Percentiles rank a stretch among this genome's conserved stretches.
These are phyloP conservation scores for Kwoniella sp. DNA, from an alignment of 768 basidiomycete genomes.

Conservation along the genomic window DNA sequence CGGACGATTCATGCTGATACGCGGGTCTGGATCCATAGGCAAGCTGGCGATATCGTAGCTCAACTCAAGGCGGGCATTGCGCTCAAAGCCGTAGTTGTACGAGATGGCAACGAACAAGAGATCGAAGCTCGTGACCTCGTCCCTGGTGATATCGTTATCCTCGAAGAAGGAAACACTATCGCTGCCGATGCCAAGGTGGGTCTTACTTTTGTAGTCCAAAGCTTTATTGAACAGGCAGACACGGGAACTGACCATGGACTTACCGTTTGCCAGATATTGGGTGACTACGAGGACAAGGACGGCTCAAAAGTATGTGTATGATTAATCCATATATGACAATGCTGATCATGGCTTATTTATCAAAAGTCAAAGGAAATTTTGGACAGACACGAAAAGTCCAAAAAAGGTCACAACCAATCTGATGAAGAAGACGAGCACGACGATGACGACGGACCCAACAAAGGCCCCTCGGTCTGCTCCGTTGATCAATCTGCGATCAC, in stretches of 20 bases:
- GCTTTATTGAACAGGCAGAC: no score
- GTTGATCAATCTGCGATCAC: constrained; percentile 61
- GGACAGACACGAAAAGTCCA: constrained; percentile 40
- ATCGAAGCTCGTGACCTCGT: constrained; percentile 60
- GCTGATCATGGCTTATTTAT: constrained; percentile 2
- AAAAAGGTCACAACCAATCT: constrained; percentile 26
- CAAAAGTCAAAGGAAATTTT: constrained; percentile 51
- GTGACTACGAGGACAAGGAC: constrained; percentile 58
- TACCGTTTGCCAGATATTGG: constrained; percentile 54
- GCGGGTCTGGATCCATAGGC: constrained; percentile 32
- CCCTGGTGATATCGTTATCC: constrained; percentile 59
- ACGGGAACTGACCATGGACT: constrained; percentile 1
- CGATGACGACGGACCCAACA: constrained; percentile 55
- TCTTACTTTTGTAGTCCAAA: not conserved
- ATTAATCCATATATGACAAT: not conserved
- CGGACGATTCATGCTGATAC: no score
- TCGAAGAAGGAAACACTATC: constrained; percentile 60
- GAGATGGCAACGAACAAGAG: constrained; percentile 58
- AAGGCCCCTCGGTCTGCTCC: constrained; percentile 58
- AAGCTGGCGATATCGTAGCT: constrained; percentile 61
- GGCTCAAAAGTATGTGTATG: constrained; percentile 30
- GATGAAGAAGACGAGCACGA: constrained; percentile 41
- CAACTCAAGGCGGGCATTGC: constrained; percentile 62
- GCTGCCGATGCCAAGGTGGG: constrained; percentile 59
- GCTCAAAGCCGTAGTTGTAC: constrained; percentile 57